Conservation (phyloP, 371 early-diverging fungal genomes). For the Saksenaea oblongispora region DNA sequence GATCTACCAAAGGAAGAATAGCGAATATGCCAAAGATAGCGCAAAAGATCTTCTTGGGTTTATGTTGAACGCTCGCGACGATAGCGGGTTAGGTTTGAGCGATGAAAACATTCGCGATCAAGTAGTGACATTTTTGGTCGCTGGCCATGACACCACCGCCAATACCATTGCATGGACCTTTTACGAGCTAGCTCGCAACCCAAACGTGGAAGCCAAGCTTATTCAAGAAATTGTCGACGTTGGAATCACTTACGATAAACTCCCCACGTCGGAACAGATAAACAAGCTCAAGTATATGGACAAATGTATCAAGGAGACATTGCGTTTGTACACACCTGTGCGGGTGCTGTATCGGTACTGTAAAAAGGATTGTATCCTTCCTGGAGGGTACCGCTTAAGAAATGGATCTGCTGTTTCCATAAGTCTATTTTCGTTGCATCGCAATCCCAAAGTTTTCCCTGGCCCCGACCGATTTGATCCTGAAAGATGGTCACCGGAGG, state of each 20-base stretch:
- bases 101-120: constrained; percentile 46
- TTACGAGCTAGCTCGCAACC: constrained; percentile 26
- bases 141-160: constrained; percentile 48
- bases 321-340: constrained; percentile 43
- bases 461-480: constrained; percentile 39
- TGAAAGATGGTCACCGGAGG: constrained; percentile 40
- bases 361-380: constrained; percentile 30
- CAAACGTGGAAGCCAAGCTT: constrained; percentile 28
- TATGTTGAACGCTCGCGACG: constrained; percentile 42
- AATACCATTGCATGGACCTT: constrained; percentile 41
- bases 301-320: constrained; percentile 41
- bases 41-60: constrained; percentile 42
- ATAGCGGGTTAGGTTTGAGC: constrained; percentile 19
- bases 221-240: constrained; percentile 40
- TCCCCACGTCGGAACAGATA: constrained; percentile 28
- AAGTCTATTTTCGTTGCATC: constrained; percentile 28
- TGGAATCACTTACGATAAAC: constrained; percentile 22
- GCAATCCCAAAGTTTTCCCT: constrained; percentile 28
- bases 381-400: constrained; percentile 28
- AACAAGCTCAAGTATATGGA: constrained; percentile 20
- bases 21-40: background rate
- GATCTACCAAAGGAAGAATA: constrained; percentile 10
- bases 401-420: constrained; percentile 12
- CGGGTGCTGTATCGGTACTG: constrained; percentile 24
- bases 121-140: constrained; percentile 40